Evolutionary conservation across 2,329 filamentous ascomycete genomes (phyloP), one percentile per base, ranked within the genome.

Genomic region (Pseudomassariella vexata): DNA sequence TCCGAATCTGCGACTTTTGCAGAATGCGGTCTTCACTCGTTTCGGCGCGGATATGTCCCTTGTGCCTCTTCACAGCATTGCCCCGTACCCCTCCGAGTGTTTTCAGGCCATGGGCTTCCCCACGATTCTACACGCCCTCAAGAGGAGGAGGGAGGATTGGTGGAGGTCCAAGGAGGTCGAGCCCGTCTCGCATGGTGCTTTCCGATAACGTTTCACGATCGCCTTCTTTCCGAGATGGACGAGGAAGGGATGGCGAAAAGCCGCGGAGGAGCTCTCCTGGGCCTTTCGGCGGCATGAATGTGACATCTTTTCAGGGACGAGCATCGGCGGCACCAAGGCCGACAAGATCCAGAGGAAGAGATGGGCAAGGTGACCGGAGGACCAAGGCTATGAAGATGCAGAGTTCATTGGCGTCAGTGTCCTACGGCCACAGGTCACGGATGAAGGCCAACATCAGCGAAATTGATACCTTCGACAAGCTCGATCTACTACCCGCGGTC

Each of bases 301-400:
- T 40, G 14, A 39, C 37, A 19, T 19, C 20, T 12, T 38, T 23
- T 18, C 38, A 24, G 11, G 30, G 33, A n/a, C 23, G 35, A 50
- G 41, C 45, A 41, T 42, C 41, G 36, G 30, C 34, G 28, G 35
- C 32, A 35, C 36, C 24, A 42, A 47, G 31, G 41, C 41, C 40
- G 50, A 36, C 49, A 62, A 45, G 61, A 54, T 64, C 46, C 45
- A 30, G 35, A 32, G 34, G 38, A 37, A 28, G 37, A 17, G 36
- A 41, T 41, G 23, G 45, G 37, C 27, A 56, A 60, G 42, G 51
- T 60, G 64, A 66, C 15, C 65, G 69, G 29, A 60, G 73, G 6
- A 83, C 76, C 59, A 89, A 94, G 55, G 89, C 90, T 5, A 68
- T 96, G 57, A 95, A 94, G 63, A 96, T 96, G 90, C 90, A 95